Base-by-base conservation (phyloP, 176 grass and related monocot species). In the Metroxylon sagu region DNA sequence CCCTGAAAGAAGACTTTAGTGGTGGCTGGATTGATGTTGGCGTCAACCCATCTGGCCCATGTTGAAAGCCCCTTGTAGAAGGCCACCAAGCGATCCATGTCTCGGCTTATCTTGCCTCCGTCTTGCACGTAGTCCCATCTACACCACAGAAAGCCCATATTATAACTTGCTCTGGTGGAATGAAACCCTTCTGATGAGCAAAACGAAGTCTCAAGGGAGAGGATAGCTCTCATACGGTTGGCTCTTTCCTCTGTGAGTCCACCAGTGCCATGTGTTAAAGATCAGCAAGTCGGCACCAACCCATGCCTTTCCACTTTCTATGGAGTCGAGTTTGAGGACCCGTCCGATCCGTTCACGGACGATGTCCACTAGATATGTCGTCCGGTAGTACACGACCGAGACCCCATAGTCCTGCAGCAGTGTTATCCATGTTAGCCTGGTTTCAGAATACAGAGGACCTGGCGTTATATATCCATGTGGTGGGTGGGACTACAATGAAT, bases 251-350 rank as follows among this genome's bases (percentile, higher is more conserved):
- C 12, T 70, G 65, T 77, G 77, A 0, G 83, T 86, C 83, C 83
- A 86, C 83, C 83, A 86, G 48, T 82, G 83, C 83, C 83, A 86
- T 0, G 78, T 86, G 78, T 82, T 78, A 61, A 86, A 86, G 74
- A 86, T 57, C 64, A 86, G 69, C 31, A 86, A 26, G 69, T 86
- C 70, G 5, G 77, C 78, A 51, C 74, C 55, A 29, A 57, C 55
- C 83, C 83, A 86, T 0, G 71, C 53, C 2, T 2, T 29, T 5
- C 56, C 74, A 56, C 39, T 48, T 25, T 59, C 21, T 26, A 82
- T 70, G 10, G 83, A 82, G 52, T 78, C 78, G 0, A 86, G 74
- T 67, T 52, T 82, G 0, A 86, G 78, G 55, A 86, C 78, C 18
- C 83, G 65, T 2, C 78, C 78, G n/a, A 67, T 14, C 4, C 48